These are phyloP conservation scores for Trypanosoma conorhini DNA, from an alignment of 208 protist genomes.

Conservation along the genomic window DNA sequence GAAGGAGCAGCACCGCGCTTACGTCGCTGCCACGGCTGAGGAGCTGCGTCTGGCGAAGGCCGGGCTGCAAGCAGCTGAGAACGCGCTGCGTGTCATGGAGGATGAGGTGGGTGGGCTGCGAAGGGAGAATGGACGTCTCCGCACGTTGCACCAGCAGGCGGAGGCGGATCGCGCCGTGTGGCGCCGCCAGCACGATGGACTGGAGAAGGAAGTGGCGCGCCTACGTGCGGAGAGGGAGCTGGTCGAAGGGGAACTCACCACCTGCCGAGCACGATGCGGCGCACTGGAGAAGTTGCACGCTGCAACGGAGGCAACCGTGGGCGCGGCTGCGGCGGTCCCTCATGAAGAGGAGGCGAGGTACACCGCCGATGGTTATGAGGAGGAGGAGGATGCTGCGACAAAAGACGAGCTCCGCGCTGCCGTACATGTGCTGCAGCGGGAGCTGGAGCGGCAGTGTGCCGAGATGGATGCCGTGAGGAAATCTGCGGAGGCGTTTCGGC, in stretches of 20 bases:
- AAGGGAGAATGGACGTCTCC: constrained; percentile 5
- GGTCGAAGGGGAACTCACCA: not conserved
- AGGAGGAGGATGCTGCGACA: not conserved
- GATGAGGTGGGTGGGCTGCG: constrained; percentile 15
- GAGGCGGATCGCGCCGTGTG: not conserved
- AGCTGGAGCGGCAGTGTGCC: not conserved
- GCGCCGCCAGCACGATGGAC: not conserved
- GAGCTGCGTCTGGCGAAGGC: constrained; percentile 4
- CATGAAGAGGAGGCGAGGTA: not conserved
- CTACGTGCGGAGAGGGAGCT: constrained; percentile 2
- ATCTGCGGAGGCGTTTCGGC: not conserved
- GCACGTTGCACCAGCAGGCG: not conserved
- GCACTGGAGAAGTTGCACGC: constrained; percentile 2
- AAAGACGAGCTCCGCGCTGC: not conserved
- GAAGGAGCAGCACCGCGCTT: constrained; percentile 26
- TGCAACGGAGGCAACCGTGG: not conserved
- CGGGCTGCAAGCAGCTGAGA: constrained; percentile 2
- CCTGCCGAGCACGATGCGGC: not conserved
- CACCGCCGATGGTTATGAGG: not conserved
- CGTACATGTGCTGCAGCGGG: not conserved
- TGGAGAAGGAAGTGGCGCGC: constrained; percentile 15
- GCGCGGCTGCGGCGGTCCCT: constrained; percentile 10
- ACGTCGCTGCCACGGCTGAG: constrained; percentile 19
- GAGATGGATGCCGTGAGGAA: constrained; percentile 8
- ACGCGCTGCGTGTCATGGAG: constrained; percentile 2